Evolutionary conservation across 768 basidiomycete species (phyloP), one percentile per base, ranked within the genome.

Genomic region (Leccinum arenicola): DNA sequence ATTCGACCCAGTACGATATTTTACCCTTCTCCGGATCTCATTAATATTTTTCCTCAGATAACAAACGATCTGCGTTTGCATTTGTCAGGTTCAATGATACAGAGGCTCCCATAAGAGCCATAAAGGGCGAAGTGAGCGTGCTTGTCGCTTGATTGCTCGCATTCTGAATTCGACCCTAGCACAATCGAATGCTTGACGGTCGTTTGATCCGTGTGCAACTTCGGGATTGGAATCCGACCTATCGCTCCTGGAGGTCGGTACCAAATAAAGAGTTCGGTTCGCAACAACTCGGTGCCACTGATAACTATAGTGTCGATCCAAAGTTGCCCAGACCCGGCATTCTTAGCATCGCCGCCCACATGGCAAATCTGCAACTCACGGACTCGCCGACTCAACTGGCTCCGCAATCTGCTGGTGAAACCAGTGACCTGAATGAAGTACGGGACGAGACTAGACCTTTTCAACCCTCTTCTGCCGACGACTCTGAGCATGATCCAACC

Each of bases 181-280:
- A 91, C 63, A 87, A 89, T 68, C 84, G 82, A 47, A 70, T 85
- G 14, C 79, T 87, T 57, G 82, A 85, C 55, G 89, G 89, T 27
- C 85, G 88, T 49, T 77, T 84, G 4, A 85, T 93, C 69, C 84
- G 89, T 19, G 89, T 93, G 36, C 88, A 91, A 63, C 74, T 91
- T 38, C 81, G 89, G 47, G 88, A 90, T 62, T 82, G 81, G 66
- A 84, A 88, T 61, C 82, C 84, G 33, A 73, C 76, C n/a, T 81
- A 81, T 50, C 77, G 78, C 19, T 72, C 72, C 66, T 61, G 75
- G 73, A 40, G 77, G 78, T 60, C 58, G 36, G 66, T 66, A 14
- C 55, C 61, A 9, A 78, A 75, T 35, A 81, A 80, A 17, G 79
- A 79, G n/a, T 72, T 64, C 14, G 67, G 65, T 54, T 66, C 66